Percentiles rank a stretch among this genome's conserved stretches.
Conservation (phyloP, 441 rosid species). For the Populus tomentosa region DNA sequence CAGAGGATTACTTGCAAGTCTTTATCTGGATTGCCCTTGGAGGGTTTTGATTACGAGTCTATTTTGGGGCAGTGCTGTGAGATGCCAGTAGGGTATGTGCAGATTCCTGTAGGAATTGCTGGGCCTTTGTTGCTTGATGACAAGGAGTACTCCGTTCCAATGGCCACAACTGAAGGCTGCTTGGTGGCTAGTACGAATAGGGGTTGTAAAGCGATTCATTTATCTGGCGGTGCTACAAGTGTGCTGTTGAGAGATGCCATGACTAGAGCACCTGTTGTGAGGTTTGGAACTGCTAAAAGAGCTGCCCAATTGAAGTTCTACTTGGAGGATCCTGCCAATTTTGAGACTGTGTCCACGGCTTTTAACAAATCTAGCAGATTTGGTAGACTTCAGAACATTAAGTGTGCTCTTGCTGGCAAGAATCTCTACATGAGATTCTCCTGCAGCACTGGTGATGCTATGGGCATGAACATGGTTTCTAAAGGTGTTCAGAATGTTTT, state of each 20-base stretch:
- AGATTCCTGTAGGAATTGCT: constrained; percentile 77
- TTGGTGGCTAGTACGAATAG: constrained; percentile 82
- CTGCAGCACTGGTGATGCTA: constrained; percentile 91
- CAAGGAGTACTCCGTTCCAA: constrained; percentile 64
- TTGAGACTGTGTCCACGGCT: constrained; percentile 51
- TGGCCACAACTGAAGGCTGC: constrained; percentile 95
- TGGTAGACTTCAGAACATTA: constrained; percentile 58
- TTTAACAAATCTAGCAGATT: constrained; percentile 89
- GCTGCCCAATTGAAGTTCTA: constrained; percentile 78
- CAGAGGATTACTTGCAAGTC: constrained; percentile 69
- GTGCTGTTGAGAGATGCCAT: constrained; percentile 62
- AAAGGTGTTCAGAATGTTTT: constrained; percentile 93
- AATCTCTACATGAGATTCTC: constrained; percentile 67
- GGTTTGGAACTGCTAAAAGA: constrained; percentile 58
- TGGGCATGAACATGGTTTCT: constrained; percentile 99
- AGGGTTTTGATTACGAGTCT: constrained; percentile 72
- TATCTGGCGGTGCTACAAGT: constrained; percentile 74
- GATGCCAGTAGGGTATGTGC: constrained; percentile 88
- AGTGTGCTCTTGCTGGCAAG: constrained; percentile 68
- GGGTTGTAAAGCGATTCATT: constrained; percentile 76
- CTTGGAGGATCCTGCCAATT: constrained; percentile 67
- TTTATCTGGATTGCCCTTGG: constrained; percentile 60
- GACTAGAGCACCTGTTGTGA: constrained; percentile 87
- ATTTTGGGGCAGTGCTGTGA: constrained; percentile 91
- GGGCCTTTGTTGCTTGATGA: constrained; percentile 80